Evolutionary conservation across 1,139 yeast genomes (phyloP).

Genomic region (Blastobotrys persicus): DNA sequence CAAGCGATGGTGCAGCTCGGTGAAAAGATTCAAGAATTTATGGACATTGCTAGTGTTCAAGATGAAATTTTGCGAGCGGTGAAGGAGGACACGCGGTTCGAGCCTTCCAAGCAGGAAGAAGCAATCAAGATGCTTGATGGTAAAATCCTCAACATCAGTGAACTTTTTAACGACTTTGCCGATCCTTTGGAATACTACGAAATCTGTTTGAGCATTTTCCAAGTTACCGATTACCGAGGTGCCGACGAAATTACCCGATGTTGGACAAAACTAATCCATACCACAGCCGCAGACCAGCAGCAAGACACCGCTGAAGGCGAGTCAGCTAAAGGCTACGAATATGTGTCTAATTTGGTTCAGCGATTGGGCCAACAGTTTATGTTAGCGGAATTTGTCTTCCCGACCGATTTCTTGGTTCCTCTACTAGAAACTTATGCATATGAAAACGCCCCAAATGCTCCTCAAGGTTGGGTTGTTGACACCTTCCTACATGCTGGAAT

Average conservation of each 20-base stretch:
- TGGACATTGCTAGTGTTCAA: slow-evolving; percentile 87
- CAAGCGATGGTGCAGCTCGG: slow-evolving; percentile 69
- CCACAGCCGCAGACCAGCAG: slow-evolving; percentile 27
- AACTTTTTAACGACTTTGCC: slow-evolving; percentile 79
- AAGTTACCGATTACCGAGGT: slow-evolving; percentile 62
- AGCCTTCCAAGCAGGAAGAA: slow-evolving; percentile 42
- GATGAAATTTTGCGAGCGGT: slow-evolving; percentile 70
- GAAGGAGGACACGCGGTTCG: slow-evolving; percentile 56
- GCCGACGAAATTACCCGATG: slow-evolving; percentile 39
- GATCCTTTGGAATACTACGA: slow-evolving; percentile 88
- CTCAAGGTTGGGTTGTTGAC: slow-evolving; percentile 58
- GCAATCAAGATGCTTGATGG: slow-evolving; percentile 59
- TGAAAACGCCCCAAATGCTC: slow-evolving; percentile 43
- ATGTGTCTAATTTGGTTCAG: slow-evolving; percentile 42
- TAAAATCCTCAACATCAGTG: slow-evolving; percentile 67
- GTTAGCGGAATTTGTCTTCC: slow-evolving; percentile 74
- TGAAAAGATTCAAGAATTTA: slow-evolving; percentile 68
- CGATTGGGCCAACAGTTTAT: slow-evolving; percentile 49
- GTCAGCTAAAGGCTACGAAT: slow-evolving; percentile 32
- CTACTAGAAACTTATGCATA: slow-evolving; percentile 44
- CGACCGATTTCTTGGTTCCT: slow-evolving; percentile 68
- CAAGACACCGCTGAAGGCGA: slow-evolving; percentile 16
- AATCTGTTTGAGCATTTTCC: slow-evolving; percentile 72
- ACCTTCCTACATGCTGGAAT: slow-evolving; percentile 77
- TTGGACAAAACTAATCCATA: slow-evolving; percentile 38